Percentiles rank a stretch among this genome's conserved stretches.
Conservation (phyloP, 768 basidiomycete species). For the Lentinula sp. region DNA sequence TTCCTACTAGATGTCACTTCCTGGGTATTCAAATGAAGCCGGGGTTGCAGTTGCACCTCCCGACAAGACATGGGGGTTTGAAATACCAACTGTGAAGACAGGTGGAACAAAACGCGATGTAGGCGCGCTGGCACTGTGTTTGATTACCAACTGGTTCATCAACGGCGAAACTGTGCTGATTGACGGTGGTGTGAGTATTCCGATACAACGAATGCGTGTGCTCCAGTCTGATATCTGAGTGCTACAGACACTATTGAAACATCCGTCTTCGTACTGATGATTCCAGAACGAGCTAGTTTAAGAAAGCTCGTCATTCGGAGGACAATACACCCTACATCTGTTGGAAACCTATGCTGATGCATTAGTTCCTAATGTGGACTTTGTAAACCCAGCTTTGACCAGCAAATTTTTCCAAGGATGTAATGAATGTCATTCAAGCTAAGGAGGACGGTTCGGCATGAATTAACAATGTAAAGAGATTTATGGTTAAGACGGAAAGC, state of each 20-base stretch:
- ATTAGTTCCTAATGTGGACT: not conserved
- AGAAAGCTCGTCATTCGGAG: too few species aligned
- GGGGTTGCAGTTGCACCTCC: slow-evolving; percentile 18
- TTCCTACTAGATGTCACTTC: slow-evolving; percentile 23
- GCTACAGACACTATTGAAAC: slow-evolving; percentile 25
- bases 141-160: slow-evolving; percentile 42
- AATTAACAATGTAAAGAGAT: not conserved
- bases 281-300: not conserved
- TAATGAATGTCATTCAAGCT: too few species aligned
- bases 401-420: not conserved
- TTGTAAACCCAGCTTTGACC: not conserved
- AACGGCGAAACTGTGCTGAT: slow-evolving; percentile 44
- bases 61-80: slow-evolving; percentile 17
- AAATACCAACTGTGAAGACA: slow-evolving; percentile 25
- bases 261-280: slow-evolving; percentile 29
- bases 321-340: too few species aligned
- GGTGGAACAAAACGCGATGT: slow-evolving; percentile 35
- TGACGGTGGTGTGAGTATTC: slow-evolving; percentile 38
- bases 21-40: slow-evolving; percentile 16
- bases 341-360: not conserved
- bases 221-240: not conserved
- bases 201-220: not conserved
- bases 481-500: not conserved
- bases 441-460: too few species aligned
- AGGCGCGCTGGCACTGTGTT: slow-evolving; percentile 34